Percentiles rank a stretch among this genome's conserved stretches.
phyloP scores from a whole-genome alignment of 306 rosid genomes.

The Cicer pinnatifidum region DNA sequence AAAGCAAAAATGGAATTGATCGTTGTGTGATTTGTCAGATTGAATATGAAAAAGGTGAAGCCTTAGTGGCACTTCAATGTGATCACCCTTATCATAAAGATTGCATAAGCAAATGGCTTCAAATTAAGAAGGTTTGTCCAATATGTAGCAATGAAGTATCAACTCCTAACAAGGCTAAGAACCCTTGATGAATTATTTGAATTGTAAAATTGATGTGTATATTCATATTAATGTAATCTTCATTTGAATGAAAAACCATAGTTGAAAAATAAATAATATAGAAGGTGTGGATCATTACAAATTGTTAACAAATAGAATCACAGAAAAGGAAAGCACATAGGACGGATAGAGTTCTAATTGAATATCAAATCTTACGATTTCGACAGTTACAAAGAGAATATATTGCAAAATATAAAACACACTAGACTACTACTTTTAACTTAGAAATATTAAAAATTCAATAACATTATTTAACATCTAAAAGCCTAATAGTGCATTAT shows the following conservation, averaged over 20 bases:
- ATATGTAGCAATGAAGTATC: conserved; percentile 65
- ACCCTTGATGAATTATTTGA: conserved; percentile 34
- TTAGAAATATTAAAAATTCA: no score
- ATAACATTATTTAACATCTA: no score
- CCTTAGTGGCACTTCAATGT: conserved; percentile 64
- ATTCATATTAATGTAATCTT: conserved; percentile 27
- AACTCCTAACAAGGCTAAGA: conserved; percentile 26
- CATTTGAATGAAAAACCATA: conserved; percentile 18
- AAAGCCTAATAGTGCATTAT: no score
- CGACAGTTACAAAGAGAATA: no score
- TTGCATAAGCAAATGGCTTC: conserved; percentile 86
- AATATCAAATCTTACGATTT: no score
- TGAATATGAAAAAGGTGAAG: conserved; percentile 80
- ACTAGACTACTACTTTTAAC: no score
- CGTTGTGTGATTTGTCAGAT: conserved; percentile 85
- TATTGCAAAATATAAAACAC: no score
- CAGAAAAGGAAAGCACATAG: no score
- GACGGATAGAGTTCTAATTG: no score
- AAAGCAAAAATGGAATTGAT: conserved; percentile 53
- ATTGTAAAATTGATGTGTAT: conserved; percentile 6
- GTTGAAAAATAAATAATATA: conserved; percentile 28
- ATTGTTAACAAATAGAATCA: no score
- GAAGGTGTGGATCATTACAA: conserved; percentile 21
- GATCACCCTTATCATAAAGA: conserved; percentile 83
- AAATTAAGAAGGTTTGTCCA: conserved; percentile 81